These are phyloP conservation scores for Penicillium fuscoglaucum DNA, from an alignment of 2,329 filamentous ascomycete genomes.

Conservation along the genomic window DNA sequence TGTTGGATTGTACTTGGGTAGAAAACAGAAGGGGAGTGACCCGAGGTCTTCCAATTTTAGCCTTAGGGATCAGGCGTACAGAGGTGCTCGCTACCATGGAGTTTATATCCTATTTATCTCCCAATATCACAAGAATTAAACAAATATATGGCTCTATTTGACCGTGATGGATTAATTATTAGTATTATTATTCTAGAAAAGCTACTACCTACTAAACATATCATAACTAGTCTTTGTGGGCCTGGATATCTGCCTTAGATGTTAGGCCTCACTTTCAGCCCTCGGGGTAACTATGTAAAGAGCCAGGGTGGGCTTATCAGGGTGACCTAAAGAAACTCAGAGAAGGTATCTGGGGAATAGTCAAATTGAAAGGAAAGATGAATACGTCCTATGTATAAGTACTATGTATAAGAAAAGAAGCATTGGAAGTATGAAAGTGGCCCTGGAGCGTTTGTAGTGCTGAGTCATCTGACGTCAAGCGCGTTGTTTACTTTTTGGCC, in stretches of 20 bases:
- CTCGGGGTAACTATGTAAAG: not conserved
- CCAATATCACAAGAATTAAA: not conserved
- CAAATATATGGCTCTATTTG: not conserved
- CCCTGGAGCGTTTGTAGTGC: not conserved
- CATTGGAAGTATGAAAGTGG: not conserved
- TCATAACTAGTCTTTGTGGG: not conserved
- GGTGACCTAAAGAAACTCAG: not conserved
- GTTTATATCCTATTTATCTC: not conserved
- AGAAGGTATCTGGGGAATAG: not conserved
- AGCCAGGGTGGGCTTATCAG: not conserved
- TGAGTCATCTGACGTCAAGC: slow-evolving; percentile 13
- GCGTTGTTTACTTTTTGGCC: slow-evolving; percentile 12
- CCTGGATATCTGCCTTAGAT: not conserved
- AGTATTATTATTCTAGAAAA: not conserved
- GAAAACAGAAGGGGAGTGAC: not conserved
- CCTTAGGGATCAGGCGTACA: not conserved
- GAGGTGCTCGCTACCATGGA: not conserved
- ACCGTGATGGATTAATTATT: not conserved
- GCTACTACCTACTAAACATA: not conserved
- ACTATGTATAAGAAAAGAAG: too few species aligned
- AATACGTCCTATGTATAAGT: not conserved
- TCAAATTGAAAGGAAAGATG: not conserved
- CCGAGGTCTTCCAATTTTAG: not conserved
- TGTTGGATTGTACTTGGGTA: not conserved
- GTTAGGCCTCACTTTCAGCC: not conserved